Evolutionary conservation across 305 asterid genomes (phyloP).

Genomic region (Fraxinus paxiana): DNA sequence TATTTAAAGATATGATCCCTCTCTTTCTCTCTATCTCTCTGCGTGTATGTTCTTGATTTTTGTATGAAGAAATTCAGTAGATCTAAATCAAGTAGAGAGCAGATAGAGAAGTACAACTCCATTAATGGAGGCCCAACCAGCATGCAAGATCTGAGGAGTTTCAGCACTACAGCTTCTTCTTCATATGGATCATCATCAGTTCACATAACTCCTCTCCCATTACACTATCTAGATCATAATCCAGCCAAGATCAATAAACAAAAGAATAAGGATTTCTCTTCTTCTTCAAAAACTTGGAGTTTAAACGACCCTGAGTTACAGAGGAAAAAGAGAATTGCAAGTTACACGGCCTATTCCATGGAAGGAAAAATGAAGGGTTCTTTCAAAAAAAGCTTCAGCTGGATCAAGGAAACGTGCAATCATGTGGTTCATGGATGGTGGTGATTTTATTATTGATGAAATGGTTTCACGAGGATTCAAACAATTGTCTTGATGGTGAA

Average conservation of each 20-base stretch:
- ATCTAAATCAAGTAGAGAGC: constrained; percentile 62
- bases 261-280: constrained; percentile 39
- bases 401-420: constrained; percentile 60
- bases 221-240: not conserved
- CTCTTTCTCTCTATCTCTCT: not conserved
- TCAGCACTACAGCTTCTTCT: constrained; percentile 43
- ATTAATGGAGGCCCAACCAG: constrained; percentile 31
- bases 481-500: not conserved
- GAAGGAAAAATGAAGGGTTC: constrained; percentile 73
- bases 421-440: constrained; percentile 61
- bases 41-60: not conserved
- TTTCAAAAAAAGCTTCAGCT: constrained; percentile 61
- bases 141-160: constrained; percentile 64
- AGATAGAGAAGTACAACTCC: not conserved
- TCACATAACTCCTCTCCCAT: constrained; percentile 18
- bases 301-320: constrained; percentile 66
- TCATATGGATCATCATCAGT: constrained; percentile 31
- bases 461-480: not conserved
- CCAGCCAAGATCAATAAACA: constrained; percentile 40
- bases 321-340: constrained; percentile 73
- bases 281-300: constrained; percentile 43
- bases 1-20: not conserved
- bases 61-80: constrained; percentile 56
- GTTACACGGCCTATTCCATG: constrained; percentile 59
- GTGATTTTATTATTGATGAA: constrained; percentile 11